Evolutionary conservation across 306 rosid species (phyloP).

Genomic region (Sophora flavescens): DNA sequence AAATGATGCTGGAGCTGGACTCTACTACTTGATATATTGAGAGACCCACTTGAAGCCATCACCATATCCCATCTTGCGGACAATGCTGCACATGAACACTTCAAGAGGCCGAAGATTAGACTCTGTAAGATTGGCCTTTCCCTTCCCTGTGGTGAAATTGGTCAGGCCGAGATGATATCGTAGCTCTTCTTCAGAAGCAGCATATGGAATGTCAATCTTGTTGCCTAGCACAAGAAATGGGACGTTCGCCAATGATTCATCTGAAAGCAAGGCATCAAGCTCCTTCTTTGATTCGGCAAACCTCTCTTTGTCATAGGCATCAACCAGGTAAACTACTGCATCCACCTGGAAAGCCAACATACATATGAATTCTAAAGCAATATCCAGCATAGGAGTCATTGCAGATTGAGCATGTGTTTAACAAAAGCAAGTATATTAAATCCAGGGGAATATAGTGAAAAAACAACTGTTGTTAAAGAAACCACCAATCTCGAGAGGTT

Average conservation of each 20-base stretch:
- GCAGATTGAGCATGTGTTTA: neutral
- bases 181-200: conserved; percentile 69
- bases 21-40: conserved; percentile 65
- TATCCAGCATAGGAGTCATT: neutral
- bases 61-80: conserved; percentile 74
- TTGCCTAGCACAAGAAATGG: conserved; percentile 70
- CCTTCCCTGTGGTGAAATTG: conserved; percentile 72
- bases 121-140: conserved; percentile 58
- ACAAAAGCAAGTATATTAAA: conserved; percentile 1
- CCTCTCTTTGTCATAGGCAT: conserved; percentile 66
- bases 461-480: neutral
- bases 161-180: conserved; percentile 62
- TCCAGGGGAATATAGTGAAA: neutral
- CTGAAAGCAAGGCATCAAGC: conserved; percentile 65
- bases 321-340: conserved; percentile 67
- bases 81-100: conserved; percentile 76
- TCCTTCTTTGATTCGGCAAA: conserved; percentile 65
- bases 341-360: conserved; percentile 54
- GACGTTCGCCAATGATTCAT: conserved; percentile 59
- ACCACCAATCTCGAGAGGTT: neutral
- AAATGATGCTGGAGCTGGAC: neutral
- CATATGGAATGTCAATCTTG: conserved; percentile 71
- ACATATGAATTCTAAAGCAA: conserved; percentile 8
- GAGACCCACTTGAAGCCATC: conserved; percentile 75
- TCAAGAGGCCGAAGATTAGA: conserved; percentile 66